These are phyloP conservation scores for Entonaema liquescens DNA, from an alignment of 495 filamentous ascomycete species.

Conservation along the genomic window DNA sequence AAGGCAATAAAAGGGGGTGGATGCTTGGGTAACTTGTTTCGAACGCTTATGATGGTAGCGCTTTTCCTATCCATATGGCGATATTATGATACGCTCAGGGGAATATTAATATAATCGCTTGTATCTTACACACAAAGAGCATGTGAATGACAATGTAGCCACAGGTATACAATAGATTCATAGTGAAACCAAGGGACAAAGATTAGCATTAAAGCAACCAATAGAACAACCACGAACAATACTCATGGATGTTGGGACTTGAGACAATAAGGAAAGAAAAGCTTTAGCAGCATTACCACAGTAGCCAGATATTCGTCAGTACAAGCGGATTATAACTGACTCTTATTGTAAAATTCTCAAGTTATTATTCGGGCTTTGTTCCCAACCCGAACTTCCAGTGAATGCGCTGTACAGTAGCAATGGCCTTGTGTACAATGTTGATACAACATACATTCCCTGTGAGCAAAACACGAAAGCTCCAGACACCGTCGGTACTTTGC, in stretches of 20 bases:
- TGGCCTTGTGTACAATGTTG: constrained; percentile 19
- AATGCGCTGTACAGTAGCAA: constrained; percentile 6
- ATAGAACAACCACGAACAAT: neutral
- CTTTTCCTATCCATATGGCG: neutral
- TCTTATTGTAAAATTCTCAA: constrained; percentile 17
- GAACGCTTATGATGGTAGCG: neutral
- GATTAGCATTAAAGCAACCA: neutral
- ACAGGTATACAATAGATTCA: neutral
- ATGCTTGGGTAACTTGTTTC: too few relatives aligned
- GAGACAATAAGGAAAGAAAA: neutral
- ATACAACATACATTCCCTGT: constrained; percentile 7
- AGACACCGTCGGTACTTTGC: constrained; percentile 11
- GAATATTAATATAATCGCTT: neutral
- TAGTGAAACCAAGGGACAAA: neutral
- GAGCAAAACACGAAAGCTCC: constrained; percentile 10
- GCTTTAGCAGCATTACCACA: neutral
- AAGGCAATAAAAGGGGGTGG: neutral
- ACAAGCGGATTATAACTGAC: constrained; percentile 11
- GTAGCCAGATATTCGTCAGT: neutral
- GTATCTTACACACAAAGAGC: neutral
- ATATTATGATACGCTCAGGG: neutral
- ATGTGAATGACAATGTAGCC: neutral
- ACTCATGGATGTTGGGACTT: neutral
- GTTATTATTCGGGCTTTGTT: constrained; percentile 27
- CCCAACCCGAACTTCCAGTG: neutral